Percentiles rank a stretch among this genome's conserved stretches.
Conservation (phyloP, 768 basidiomycete genomes). For the Mycena amicta region DNA sequence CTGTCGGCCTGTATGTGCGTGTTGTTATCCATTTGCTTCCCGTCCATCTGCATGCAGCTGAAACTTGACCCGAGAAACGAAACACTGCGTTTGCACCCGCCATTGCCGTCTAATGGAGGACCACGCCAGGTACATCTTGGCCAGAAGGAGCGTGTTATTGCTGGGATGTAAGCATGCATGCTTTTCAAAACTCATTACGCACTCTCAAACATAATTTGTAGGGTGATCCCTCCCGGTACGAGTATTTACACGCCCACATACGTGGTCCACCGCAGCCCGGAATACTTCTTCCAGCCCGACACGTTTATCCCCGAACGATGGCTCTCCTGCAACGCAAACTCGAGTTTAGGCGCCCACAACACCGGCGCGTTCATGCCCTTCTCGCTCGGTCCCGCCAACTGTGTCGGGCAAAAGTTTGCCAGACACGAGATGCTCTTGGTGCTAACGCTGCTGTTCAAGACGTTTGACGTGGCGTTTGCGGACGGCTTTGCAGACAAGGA, state of each 20-base stretch:
- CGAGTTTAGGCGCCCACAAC: constrained; percentile 25
- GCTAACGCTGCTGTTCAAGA: constrained; percentile 37
- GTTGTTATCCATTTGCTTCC: constrained; percentile 12
- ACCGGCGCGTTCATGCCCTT: constrained; percentile 44
- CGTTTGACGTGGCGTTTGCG: constrained; percentile 40
- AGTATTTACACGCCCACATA: constrained; percentile 45
- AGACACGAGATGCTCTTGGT: constrained; percentile 43
- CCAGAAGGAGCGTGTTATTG: not conserved
- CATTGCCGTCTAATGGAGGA: constrained; percentile 47
- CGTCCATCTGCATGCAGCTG: not conserved
- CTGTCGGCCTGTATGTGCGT: constrained; percentile 38
- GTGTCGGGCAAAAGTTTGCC: constrained; percentile 47
- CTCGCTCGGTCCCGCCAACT: constrained; percentile 44
- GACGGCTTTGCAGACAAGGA: constrained; percentile 30
- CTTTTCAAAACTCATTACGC: not conserved
- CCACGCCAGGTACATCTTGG: constrained; percentile 25
- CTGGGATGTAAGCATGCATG: not conserved
- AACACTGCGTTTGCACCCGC: constrained; percentile 49
- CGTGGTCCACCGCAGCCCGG: constrained; percentile 49
- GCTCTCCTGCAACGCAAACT: constrained; percentile 22
- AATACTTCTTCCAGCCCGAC: constrained; percentile 49
- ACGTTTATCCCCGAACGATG: constrained; percentile 47
- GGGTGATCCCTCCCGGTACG: constrained; percentile 49
- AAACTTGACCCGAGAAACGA: constrained; percentile 44
- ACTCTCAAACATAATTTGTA: too few species aligned